These are phyloP conservation scores for Danielia reshetovae DNA, from an alignment of 805 yeast species.

Conservation along the genomic window DNA sequence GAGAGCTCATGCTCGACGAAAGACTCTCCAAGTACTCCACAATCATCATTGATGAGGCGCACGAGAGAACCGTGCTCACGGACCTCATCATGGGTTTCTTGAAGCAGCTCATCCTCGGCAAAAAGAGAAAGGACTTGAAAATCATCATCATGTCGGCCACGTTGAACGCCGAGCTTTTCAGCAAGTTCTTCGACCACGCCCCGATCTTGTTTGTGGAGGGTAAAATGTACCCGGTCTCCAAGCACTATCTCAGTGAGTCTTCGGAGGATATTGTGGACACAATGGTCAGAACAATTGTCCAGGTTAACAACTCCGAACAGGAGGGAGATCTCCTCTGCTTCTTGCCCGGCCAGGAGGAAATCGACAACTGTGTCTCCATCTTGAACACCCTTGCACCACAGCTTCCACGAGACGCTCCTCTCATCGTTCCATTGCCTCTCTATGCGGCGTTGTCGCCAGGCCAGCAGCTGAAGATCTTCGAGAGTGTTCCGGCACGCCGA, in stretches of 20 bases:
- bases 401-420: conserved; percentile 72
- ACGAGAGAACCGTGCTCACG: conserved; percentile 90
- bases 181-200: conserved; percentile 70
- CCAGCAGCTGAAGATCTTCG: conserved; percentile 79
- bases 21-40: conserved; percentile 63
- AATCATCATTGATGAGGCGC: conserved; percentile 92
- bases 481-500: conserved; percentile 55
- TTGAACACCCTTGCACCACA: conserved; percentile 59
- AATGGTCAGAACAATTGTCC: conserved; percentile 67
- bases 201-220: conserved; percentile 90
- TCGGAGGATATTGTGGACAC: conserved; percentile 84
- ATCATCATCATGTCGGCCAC: conserved; percentile 96
- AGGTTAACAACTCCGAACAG: conserved; percentile 73
- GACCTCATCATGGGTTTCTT: conserved; percentile 88
- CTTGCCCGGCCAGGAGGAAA: conserved; percentile 96
- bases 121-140: conserved; percentile 55
- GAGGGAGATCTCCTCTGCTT: conserved; percentile 91
- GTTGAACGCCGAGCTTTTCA: conserved; percentile 82
- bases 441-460: conserved; percentile 91
- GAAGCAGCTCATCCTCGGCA: conserved; percentile 52
- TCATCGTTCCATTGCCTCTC: conserved; percentile 72
- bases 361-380: conserved; percentile 73
- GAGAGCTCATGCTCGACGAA: conserved; percentile 82
- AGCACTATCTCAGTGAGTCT: conserved; percentile 58
- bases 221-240: conserved; percentile 77